Base-by-base conservation (phyloP, 805 yeast species). In the Vanderwaltozyma verrucispora region DNA sequence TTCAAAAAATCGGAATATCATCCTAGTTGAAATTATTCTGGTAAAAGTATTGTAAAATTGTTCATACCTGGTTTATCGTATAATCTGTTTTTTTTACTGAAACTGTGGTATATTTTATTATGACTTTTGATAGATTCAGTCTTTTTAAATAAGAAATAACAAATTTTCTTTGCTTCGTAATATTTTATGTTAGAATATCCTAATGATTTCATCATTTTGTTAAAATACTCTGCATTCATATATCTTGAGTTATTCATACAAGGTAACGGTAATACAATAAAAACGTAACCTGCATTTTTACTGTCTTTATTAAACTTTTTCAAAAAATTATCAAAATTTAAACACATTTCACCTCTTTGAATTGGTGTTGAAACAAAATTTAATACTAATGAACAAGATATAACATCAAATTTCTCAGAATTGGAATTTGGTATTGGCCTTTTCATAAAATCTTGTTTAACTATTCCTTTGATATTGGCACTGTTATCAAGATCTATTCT, bases 181-280 rank as follows among this genome's bases (percentile, higher is more conserved):
- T 67, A 64, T 33, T 64, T 52, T 4, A 67, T 35, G 26, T 64
- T 42, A 7, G 40, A 43, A 44, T 75, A 86, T 0, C 96, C 96
- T n/a, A 85, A 59, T 7, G 65, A 48, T 0, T 41, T 25, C 74
- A 80, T 69, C 11, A 87, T 69, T 1, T 58, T 54, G 1, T 55
- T 46, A 30, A 74, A 60, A 19, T 55, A 57, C 0, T 51, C 53
- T 28, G 66, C 64, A 43, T 73, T 71, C 56, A 80, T 75, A 54
- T 88, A 89, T 32, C 97, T 67, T 0, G 96, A 87, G 55, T 89
- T 88, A 8, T 64, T 56, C 1, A 85, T 65, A 54, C 98, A 89
- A 0, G 97, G 95, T 26, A 82, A 65, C 0, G 98, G 98, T 3
- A 89, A 62, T 6, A 89, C 97, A 11, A 89, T 58, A 52, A 89